A percentile compares a stretch with the other conserved stretches of the same genome.
Conservation (phyloP, 768 basidiomycete species). For the Boletus sp. region DNA sequence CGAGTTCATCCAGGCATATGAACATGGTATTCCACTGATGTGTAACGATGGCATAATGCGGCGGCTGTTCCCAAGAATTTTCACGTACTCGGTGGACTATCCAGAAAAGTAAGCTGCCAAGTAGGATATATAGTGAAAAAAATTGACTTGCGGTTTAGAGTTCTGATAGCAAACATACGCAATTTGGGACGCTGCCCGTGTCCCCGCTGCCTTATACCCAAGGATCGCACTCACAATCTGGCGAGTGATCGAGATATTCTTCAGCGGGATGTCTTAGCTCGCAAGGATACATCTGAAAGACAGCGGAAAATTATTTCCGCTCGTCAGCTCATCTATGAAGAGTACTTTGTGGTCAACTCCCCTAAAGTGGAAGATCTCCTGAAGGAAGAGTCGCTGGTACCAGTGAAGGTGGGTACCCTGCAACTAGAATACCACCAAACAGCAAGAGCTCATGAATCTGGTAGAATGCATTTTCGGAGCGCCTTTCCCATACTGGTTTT, state of each 20-base stretch:
- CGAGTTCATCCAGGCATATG: neutral
- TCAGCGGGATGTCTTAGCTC: neutral
- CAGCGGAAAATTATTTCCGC: neutral
- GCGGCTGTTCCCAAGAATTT: neutral
- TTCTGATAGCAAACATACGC: neutral
- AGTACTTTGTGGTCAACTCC: neutral
- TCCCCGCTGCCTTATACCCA: neutral
- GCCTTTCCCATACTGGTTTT: too few relatives aligned
- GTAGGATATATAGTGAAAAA: neutral
- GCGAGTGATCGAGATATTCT: neutral
- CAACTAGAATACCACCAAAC: neutral
- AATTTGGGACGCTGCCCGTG: neutral
- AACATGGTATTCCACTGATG: neutral
- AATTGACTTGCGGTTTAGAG: neutral
- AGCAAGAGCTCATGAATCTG: too few relatives aligned
- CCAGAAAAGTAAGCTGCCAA: neutral
- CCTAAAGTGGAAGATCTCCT: neutral
- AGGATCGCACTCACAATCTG: neutral
- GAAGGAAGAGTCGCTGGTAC: neutral
- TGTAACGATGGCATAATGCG: neutral
- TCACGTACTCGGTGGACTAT: neutral
- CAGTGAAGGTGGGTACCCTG: neutral
- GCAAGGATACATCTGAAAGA: neutral
- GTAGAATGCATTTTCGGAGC: too few relatives aligned
- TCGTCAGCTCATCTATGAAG: neutral